phyloP scores from a whole-genome alignment of 1,139 yeast species.

The Yamadazyma taylorii region DNA sequence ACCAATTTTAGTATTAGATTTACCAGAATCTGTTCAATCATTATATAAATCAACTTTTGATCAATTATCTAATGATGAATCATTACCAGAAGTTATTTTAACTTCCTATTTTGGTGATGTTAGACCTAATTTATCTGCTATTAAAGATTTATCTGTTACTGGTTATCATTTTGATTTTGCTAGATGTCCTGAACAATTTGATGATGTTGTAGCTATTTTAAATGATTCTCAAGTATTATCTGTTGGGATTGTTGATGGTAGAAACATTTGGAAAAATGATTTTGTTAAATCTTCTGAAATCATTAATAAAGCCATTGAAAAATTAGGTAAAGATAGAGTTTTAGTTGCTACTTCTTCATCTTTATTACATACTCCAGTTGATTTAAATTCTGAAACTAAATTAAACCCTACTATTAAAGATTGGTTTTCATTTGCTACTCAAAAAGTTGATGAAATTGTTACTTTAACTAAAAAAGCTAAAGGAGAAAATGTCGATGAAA shows the following conservation, averaged over 20 bases:
- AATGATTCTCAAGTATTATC: constrained; percentile 71
- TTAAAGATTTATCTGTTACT: constrained; percentile 86
- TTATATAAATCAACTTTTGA: constrained; percentile 88
- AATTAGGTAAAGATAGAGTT: constrained; percentile 86
- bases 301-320: constrained; percentile 78
- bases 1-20: constrained; percentile 93
- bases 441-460: constrained; percentile 90
- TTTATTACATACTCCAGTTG: constrained; percentile 97
- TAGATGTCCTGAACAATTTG: constrained; percentile 95
- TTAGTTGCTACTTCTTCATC: constrained; percentile 95
- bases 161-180: constrained; percentile 97
- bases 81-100: constrained; percentile 75
- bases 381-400: constrained; percentile 87
- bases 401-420: constrained; percentile 88
- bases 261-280: constrained; percentile 99
- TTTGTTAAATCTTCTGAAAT: constrained; percentile 79
- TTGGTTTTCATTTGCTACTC: constrained; percentile 98
- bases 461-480: constrained; percentile 85
- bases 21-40: constrained; percentile 78
- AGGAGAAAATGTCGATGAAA: constrained; percentile 67
- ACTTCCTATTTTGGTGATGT: constrained; percentile 98
- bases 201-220: constrained; percentile 70
- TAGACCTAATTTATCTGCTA: constrained; percentile 90
- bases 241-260: constrained; percentile 97
- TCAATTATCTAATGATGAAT: constrained; percentile 56